A percentile compares a stretch with the other conserved stretches of the same genome.
Conservation (phyloP, 345 rosid genomes). For the Laguncularia racemosa region DNA sequence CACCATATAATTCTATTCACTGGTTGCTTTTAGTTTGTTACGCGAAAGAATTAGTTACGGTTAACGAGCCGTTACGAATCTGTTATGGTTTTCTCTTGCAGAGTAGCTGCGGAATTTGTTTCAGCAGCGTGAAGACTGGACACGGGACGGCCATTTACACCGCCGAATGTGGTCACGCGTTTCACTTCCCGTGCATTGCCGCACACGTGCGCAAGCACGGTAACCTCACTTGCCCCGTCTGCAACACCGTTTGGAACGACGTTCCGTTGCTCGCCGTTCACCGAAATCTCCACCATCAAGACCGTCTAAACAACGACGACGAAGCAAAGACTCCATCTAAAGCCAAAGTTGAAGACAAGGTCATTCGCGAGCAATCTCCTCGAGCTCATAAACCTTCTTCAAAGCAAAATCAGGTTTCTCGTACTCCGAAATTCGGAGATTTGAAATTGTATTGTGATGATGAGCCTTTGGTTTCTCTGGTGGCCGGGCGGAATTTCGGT, state of each 20-base stretch:
- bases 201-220: constrained; percentile 45
- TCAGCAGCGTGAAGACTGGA: constrained; percentile 65
- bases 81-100: constrained; percentile 17
- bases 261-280: constrained; percentile 50
- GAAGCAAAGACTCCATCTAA: background rate
- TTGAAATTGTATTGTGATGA: constrained; percentile 68
- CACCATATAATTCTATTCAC: background rate
- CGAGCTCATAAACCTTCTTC: constrained; percentile 5
- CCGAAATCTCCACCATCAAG: constrained; percentile 8
- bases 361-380: constrained; percentile 26
- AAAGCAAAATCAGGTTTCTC: too few species aligned
- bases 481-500: constrained; percentile 31
- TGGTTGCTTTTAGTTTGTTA: background rate
- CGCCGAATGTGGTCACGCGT: constrained; percentile 75
- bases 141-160: constrained; percentile 79
- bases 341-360: constrained; percentile 28
- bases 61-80: too few species aligned
- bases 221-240: constrained; percentile 67
- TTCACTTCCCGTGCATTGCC: constrained; percentile 75
- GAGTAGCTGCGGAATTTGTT: constrained; percentile 74
- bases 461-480: constrained; percentile 56
- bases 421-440: constrained; percentile 7
- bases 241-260: constrained; percentile 65
- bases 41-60: too few species aligned
- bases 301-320: too few species aligned